Conservation (phyloP, 768 basidiomycete genomes). For the Rhodotorula diobovata region DNA sequence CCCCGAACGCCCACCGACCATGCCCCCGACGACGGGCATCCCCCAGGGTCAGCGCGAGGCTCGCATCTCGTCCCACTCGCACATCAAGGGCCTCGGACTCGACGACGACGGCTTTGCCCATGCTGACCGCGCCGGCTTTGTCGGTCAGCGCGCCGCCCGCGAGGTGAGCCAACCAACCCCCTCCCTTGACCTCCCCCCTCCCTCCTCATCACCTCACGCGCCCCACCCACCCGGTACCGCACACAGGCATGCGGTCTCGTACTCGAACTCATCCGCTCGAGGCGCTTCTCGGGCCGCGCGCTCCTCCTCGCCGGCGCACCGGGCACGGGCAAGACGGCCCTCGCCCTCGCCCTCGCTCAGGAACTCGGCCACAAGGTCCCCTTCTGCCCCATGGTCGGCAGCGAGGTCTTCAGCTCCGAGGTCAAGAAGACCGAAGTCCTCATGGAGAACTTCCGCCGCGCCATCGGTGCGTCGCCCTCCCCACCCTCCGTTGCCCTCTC, state of each 20-base stretch:
- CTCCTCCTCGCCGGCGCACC: constrained; percentile 89
- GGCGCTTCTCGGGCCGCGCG: constrained; percentile 89
- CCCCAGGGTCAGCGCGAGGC: constrained; percentile 27
- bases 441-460: constrained; percentile 86
- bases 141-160: constrained; percentile 82
- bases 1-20: background rate
- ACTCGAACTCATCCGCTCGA: constrained; percentile 80
- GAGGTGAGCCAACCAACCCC: constrained; percentile 57
- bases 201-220: background rate
- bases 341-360: constrained; percentile 90
- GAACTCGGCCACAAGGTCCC: constrained; percentile 92
- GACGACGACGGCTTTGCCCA: constrained; percentile 74
- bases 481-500: background rate
- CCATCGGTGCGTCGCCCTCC: constrained; percentile 68
- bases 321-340: constrained; percentile 95
- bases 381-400: constrained; percentile 98
- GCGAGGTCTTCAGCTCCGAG: constrained; percentile 92
- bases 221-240: background rate
- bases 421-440: constrained; percentile 99
- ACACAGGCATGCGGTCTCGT: constrained; percentile 81
- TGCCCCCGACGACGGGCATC: constrained; percentile 16
- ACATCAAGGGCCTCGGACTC: constrained; percentile 93
- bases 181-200: background rate
- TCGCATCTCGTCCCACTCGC: constrained; percentile 75
- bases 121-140: constrained; percentile 72